Evolutionary conservation across 2,329 filamentous ascomycete species (phyloP), one percentile per base, ranked within the genome.

Genomic region (Pestalotiopsis sp.): DNA sequence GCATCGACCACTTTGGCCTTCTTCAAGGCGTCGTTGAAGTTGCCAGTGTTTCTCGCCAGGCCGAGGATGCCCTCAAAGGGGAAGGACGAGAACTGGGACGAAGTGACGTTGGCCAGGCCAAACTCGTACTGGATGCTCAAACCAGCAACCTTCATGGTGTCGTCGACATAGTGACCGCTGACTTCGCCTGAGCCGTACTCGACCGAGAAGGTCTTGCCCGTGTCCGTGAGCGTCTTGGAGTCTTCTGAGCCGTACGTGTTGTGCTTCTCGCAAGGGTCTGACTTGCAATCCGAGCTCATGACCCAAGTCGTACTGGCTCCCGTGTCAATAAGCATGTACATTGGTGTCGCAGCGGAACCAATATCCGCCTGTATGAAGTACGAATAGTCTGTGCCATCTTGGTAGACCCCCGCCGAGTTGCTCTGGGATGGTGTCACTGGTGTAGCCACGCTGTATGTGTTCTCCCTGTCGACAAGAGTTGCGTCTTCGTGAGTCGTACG

Each of bases 51-150:
- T 73, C 91, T 90, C 17, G 92, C 92, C 27, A 97, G 81, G 3
- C 94, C 94, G 2, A 97, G 82, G 63, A 97, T 97, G 27, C 94
- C 94, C 77, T 97, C 94, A 79, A 97, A 94, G 1, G 93, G 92
- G 74, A 95, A 97, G 65, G 87, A 86, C 36, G 83, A 81, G 78
- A 97, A 97, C 71, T 96, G 90, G 65, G 88, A 80, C 1, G 93
- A 94, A 2, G 92, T 92, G 27, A 86, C 86, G 41, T 86, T 87
- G 25, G 92, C 93, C 69, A 95, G 80, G 4, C 94, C 94, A 74
- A 97, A 93, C 3, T 88, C 83, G 73, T 94, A 85, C 2, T 85
- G 78, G 14, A 93, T 76, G 57, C 84, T 87, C 70, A 95, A 83
- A 17, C 88, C 89, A 2, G 90, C 92, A 71, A 97, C 81, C 3